Evolutionary conservation across 2,329 filamentous ascomycete species (phyloP).

Genomic region (Zymoseptoria tritici): DNA sequence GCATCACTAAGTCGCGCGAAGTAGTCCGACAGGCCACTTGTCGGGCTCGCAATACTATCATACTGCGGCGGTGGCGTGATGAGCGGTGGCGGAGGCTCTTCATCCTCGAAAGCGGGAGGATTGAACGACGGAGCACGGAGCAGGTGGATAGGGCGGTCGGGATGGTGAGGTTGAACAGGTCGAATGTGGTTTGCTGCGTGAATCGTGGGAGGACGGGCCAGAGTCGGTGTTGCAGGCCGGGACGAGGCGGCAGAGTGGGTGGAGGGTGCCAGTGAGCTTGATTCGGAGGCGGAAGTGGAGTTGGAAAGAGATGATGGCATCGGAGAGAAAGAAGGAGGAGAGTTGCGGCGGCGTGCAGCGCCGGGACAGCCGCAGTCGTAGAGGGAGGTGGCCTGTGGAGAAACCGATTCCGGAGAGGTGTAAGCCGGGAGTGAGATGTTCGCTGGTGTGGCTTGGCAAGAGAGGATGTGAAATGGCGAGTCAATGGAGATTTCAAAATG

Average conservation of each 20-base stretch:
- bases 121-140: conserved; percentile 78
- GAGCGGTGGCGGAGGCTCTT: conserved; percentile 64
- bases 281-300: background rate
- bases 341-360: conserved; percentile 47
- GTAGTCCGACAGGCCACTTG: conserved; percentile 70
- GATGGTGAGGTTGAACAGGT: conserved; percentile 30
- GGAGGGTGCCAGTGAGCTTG: background rate
- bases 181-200: conserved; percentile 25
- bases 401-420: conserved; percentile 40
- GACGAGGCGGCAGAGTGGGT: background rate
- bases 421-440: conserved; percentile 84
- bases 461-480: conserved; percentile 87
- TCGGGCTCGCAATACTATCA: conserved; percentile 68
- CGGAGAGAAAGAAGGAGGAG: conserved; percentile 46
- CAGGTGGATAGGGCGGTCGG: conserved; percentile 70
- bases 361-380: conserved; percentile 60
- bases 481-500: conserved; percentile 97
- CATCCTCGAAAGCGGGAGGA: conserved; percentile 78
- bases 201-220: conserved; percentile 45
- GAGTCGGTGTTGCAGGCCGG: conserved; percentile 26
- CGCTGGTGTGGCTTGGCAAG: conserved; percentile 84
- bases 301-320: conserved; percentile 29
- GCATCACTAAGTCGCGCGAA: conserved; percentile 68
- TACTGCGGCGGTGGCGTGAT: conserved; percentile 81
- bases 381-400: conserved; percentile 27